A percentile compares a stretch with the other conserved stretches of the same genome.
These are phyloP conservation scores for Periconia digitata DNA, from an alignment of 2,329 filamentous ascomycete species.

Conservation along the genomic window DNA sequence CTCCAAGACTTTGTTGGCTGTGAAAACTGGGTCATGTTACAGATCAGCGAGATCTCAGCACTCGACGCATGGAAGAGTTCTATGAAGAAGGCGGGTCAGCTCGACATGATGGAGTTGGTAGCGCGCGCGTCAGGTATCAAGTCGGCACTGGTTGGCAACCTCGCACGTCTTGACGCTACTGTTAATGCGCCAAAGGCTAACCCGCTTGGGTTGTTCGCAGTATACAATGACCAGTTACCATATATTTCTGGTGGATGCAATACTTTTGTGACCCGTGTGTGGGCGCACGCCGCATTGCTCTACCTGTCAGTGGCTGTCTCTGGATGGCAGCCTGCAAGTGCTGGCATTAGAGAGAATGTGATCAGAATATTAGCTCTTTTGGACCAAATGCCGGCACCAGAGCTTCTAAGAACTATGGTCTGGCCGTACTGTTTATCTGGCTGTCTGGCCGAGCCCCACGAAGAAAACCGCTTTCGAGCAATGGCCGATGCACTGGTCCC, in stretches of 20 bases:
- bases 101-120: conserved; percentile 52
- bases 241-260: conserved; percentile 1
- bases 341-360: conserved; percentile 16
- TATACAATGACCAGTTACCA: conserved; percentile 6
- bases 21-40: conserved; percentile 59
- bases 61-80: conserved; percentile 60
- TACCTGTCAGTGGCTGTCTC: conserved; percentile 23
- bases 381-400: conserved; percentile 12
- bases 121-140: conserved; percentile 48
- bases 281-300: conserved; percentile 23
- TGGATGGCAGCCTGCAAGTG: conserved; percentile 23
- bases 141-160: conserved; percentile 4
- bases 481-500: conserved; percentile 19
- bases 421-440: conserved; percentile 40
- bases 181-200: background rate
- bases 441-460: conserved; percentile 17
- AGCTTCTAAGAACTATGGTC: conserved; percentile 27
- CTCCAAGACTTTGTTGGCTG: conserved; percentile 59
- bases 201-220: background rate
- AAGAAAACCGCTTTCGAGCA: conserved; percentile 21
- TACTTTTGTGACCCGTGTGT: conserved; percentile 15
- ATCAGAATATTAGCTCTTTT: conserved; percentile 14
- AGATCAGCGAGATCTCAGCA: conserved; percentile 57
- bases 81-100: conserved; percentile 45
- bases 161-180: background rate